Evolutionary conservation across 768 basidiomycete species (phyloP), one percentile per base, ranked within the genome.

Genomic region (Harrya chromipes): DNA sequence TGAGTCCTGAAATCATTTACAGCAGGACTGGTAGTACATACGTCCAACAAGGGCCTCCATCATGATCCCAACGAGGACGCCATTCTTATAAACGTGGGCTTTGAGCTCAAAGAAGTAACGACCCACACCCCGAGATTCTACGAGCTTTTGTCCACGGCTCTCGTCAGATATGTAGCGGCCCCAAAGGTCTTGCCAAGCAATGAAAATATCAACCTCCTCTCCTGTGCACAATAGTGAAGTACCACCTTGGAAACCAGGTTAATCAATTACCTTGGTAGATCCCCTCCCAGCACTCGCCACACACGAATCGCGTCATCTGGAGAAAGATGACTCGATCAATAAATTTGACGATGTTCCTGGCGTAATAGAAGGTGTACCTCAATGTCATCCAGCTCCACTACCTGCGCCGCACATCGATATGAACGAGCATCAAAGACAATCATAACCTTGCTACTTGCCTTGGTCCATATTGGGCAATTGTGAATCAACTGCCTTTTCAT

Each of bases 31-130:
- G 4, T 29, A 11, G 4, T 19, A 55, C 65, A 21, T 48, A 65
- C 68, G 64, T 52, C 66, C 66, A 23, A 68, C 39, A 14, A 49
- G 39, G 17, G 61, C 41, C 37, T 70, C 67, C 40, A 46, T 58
- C 68, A 68, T 70, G 31, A 69, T 38, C 7, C 67, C 67, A 26
- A 70, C 41, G 21, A 68, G 43, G 17, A 34, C 43, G 7, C 67
- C 69, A n/a, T 62, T 65, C 42, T 59, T 56, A 39, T 61, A 57
- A 17, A 68, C 49, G 29, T 67, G 68, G 16, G 67, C 68, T 27
- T 62, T 11, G 29, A 70, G 38, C 36, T 60, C 58, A 21, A 60
- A 68, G 39, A 66, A 66, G 43, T 68, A 70, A 29, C 43, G 56
- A 12, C 62, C 59, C 12, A 70, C 33, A 29, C 60, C 49, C 48